Base-by-base conservation (phyloP, 2,329 filamentous ascomycete genomes). In the Coniochaeta sp. region DNA sequence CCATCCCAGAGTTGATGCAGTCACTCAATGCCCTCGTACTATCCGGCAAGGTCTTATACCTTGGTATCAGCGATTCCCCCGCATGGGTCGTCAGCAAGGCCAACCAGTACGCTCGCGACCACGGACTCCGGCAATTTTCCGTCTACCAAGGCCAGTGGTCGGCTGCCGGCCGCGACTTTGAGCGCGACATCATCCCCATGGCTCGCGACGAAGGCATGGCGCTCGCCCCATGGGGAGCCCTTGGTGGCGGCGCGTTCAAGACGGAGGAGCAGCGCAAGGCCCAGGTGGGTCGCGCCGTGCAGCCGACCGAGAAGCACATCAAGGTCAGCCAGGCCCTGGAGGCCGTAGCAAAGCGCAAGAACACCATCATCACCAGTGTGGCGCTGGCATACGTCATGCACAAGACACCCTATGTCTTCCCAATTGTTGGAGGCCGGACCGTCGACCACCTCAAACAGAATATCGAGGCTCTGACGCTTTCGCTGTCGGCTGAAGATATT, bases 331-430 rank as follows among this genome's bases (percentile, higher is more conserved):
- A 72, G 58, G 75, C 72, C 14, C 71, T 82, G 36, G 77, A 81
- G 78, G 78, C 71, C 30, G 79, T 89, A 54, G 78, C 79, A 55
- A 64, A 66, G 26, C 73, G 74, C 61, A 78, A 78, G 64, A 70
- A 71, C 62, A 77, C 75, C 2, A 65, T 71, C 58, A 73, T 80
- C 63, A 80, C 77, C 17, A 78, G 76, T 62, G 70, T 82, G 60
- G 89, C 89, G 9, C 73, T 92, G 26, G 89, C 89, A 2, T 92
- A 92, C 68, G 85, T 91, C 16, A 81, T 89, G 79, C 81, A 85
- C 64, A 91, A 91, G 74, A 77, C 86, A 0, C 83, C 87, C 0
- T 85, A 90, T 66, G 86, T 91, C 14, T 90, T 90, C 68, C 89
- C 89, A 1, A 85, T 92, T 44, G 77, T 91, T 4, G 89, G 89